Evolutionary conservation across 768 basidiomycete genomes (phyloP), one percentile per base, ranked within the genome.

Genomic region (Psilocybe cubensis): DNA sequence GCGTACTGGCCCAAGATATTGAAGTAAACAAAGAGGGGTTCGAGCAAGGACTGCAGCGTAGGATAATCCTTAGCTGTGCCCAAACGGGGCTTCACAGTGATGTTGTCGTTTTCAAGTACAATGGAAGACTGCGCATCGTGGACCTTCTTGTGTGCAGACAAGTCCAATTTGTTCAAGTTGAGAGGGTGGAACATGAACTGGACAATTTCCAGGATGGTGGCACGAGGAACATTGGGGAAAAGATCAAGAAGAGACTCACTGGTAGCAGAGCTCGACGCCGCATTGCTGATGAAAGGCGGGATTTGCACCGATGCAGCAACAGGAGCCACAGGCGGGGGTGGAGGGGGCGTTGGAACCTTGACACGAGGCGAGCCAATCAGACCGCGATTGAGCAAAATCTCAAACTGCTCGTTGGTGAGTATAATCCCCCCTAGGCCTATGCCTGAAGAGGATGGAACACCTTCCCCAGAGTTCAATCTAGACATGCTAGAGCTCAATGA

Each of bases 21-120:
- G n/a, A 63, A 63, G 12, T 60, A 60, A 9, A 48, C 41, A 1
- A 45, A 8, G 8, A 63, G 59, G 0, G 58, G 62, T 6, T 54
- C 45, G 10, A 58, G 5, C 6, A 63, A 44, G 46, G 58, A 54
- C n/a, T 42, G 17, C 4, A 63, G 38, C 3, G 58, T 21, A 0
- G 58, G 62, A 18, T 55, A 62, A 28, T 58, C 53, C 25, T 58
- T 58, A 0, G 31, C 6, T 3, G 12, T 14, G 17, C 60, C 57
- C 9, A 48, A n/a, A 2, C 40, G 40, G 6, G 20, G 21, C 1
- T 42, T 17, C 14, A 47, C 28, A n/a, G 54, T 55, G 14, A 60
- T 27, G 9, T 21, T 21, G 23, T 54, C 48, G 17, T 29, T 43
- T 5, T 4, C 20, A 14, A 41, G 40, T 5, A 20, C 20, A 20